Base-by-base conservation (phyloP, 2,329 filamentous ascomycete genomes). In the Karstenula rhodostoma region DNA sequence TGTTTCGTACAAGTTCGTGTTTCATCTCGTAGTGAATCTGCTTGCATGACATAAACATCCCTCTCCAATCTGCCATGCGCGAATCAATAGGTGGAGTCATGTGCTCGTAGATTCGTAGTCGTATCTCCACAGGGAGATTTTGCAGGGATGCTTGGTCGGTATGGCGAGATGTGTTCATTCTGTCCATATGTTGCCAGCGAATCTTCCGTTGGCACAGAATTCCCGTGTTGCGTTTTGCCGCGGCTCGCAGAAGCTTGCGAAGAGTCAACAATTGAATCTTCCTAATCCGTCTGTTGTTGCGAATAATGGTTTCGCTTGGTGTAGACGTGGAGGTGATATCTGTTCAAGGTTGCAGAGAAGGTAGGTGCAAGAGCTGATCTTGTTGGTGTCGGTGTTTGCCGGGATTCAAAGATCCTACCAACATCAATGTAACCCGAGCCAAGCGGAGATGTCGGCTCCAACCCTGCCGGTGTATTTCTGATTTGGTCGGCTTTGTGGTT, bases 11-110 rank as follows among this genome's bases (percentile, higher is more conserved):
- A 22, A 54, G 37, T 23, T 54, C 51, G 32, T 54, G 37, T 40
- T 54, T 54, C 51, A 54, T 54, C 35, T 54, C 51, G 51, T 43
- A 33, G 13, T 54, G 35, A 17, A 54, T 22, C 10, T n/a, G 37
- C 19, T 44, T 54, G 17, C 51, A 54, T 27, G 51, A 54, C 7
- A 44, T n/a, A 25, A 43, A 44, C 22, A 54, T 4, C 23, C 51
- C 51, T 32, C 17, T 43, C 51, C 51, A 54, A 32, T 54, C 51
- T 44, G 37, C 23, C 19, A 44, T n/a, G 17, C 37, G 51, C 4
- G 51, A 43, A 22, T 22, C 51, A n/a, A 32, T 9, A 19, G 40
- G 37, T 17, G 51, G 51, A 15, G 25, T 29, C 37, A 54, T 54
- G 1, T 54, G 25, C n/a, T 44, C 51, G 17, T 54, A 54, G 2